Evolutionary conservation across 257 asterid species (phyloP), one percentile per base, ranked within the genome.

Genomic region (Solanum bulbocastanum): DNA sequence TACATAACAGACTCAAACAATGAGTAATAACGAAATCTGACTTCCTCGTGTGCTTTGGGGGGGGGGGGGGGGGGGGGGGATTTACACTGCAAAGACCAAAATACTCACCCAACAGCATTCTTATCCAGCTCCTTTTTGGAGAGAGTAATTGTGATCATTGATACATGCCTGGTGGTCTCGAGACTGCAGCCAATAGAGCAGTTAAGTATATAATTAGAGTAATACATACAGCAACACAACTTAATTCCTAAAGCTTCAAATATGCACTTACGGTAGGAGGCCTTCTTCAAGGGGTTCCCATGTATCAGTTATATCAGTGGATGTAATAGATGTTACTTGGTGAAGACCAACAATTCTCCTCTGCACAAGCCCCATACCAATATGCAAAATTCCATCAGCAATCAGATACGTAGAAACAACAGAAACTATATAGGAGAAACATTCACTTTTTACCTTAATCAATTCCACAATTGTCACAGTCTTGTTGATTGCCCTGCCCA

Each of bases 261-360:
- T 20, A 87, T 65, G 84, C 81, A 37, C 95, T 93, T 95, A 97
- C 98, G 87, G 96, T 79, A 95, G 99, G 87, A 97, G 98, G 88
- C 98, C 99, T 92, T 97, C 99, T 92, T 97, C 99, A 40, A 97
- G 91, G 79, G 99, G 99, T 91, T 97, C 99, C 98, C 98, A 97
- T 56, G 97, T 97, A 91, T 97, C 99, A 46, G 95, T 97, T 84
- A 97, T 94, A 88, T 97, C 98, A 32, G 95, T 95, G 92, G 99
- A 97, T 68, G 95, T 93, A 87, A 97, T 95, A 44, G 94, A 87
- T 10, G 98, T 94, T 66, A 93, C 90, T 91, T 97, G 99, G 93
- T 95, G 98, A 92, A 97, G 98, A 86, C 98, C 99, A 89, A 94
- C 98, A 91, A 97, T 95, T 90, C 99, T 94, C 93, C 99, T 93